Evolutionary conservation across 768 basidiomycete genomes (phyloP).

Genomic region (Daedaleopsis nitida): DNA sequence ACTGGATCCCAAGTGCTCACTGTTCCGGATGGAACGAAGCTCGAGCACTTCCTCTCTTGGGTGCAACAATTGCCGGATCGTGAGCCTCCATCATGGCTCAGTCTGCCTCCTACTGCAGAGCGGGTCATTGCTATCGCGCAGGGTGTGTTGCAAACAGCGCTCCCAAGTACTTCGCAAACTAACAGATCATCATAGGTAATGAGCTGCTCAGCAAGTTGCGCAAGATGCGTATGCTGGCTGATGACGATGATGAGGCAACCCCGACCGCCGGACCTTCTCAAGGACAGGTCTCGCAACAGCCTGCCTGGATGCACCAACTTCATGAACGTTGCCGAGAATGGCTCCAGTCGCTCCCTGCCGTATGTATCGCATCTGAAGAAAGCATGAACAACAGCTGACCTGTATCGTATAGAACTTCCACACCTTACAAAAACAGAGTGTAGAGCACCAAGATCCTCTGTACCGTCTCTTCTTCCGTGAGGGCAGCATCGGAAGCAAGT

Average conservation of each 20-base stretch:
- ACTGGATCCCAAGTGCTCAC: conserved; percentile 57
- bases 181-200: conserved; percentile 54
- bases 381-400: background rate
- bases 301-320: conserved; percentile 93
- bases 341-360: conserved; percentile 75
- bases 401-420: conserved; percentile 56
- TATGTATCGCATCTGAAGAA: conserved; percentile 36
- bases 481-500: conserved; percentile 72
- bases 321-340: conserved; percentile 84
- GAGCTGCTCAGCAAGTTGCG: conserved; percentile 83
- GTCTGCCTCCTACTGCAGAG: conserved; percentile 90
- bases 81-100: conserved; percentile 93
- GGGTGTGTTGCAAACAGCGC: conserved; percentile 50
- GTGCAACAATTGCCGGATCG: conserved; percentile 86
- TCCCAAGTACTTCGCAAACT: conserved; percentile 2
- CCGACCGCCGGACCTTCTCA: conserved; percentile 58
- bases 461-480: conserved; percentile 90
- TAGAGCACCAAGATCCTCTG: conserved; percentile 80
- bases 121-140: conserved; percentile 88
- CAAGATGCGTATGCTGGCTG: conserved; percentile 88
- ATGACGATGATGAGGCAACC: conserved; percentile 69
- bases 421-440: conserved; percentile 61
- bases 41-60: conserved; percentile 92
- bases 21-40: conserved; percentile 89
- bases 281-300: conserved; percentile 70